Conservation (phyloP, 768 basidiomycete species). For the Hygrophoropsis aurantiaca region DNA sequence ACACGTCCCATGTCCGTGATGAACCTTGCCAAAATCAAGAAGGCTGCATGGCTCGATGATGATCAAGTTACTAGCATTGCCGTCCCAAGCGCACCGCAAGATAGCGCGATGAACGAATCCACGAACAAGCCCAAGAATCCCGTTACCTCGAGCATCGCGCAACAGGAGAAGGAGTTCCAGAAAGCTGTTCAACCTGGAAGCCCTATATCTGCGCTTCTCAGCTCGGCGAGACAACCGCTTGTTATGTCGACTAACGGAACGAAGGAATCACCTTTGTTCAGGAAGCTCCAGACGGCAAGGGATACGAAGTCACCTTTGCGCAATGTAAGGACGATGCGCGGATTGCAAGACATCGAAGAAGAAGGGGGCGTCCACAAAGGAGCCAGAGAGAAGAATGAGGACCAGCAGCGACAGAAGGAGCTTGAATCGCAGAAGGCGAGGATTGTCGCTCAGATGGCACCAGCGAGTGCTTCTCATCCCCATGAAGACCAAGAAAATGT, state of each 20-base stretch:
- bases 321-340: slow-evolving; percentile 36
- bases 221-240: slow-evolving; percentile 85
- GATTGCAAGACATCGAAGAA: slow-evolving; percentile 46
- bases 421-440: slow-evolving; percentile 89
- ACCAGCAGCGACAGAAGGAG: slow-evolving; percentile 60
- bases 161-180: slow-evolving; percentile 96
- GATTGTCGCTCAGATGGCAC: slow-evolving; percentile 93
- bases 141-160: slow-evolving; percentile 62
- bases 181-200: slow-evolving; percentile 93
- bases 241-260: slow-evolving; percentile 56
- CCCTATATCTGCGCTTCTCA: slow-evolving; percentile 89
- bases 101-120: slow-evolving; percentile 21
- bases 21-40: slow-evolving; percentile 72
- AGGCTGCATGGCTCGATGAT: slow-evolving; percentile 61
- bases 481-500: slow-evolving; percentile 36
- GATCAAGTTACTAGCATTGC: slow-evolving; percentile 49
- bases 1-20: slow-evolving; percentile 55
- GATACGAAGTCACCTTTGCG: slow-evolving; percentile 55
- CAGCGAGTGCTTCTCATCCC: slow-evolving; percentile 27
- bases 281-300: slow-evolving; percentile 57
- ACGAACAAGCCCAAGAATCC: slow-evolving; percentile 31
- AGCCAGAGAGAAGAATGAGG: slow-evolving; percentile 40
- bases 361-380: slow-evolving; percentile 40
- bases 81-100: slow-evolving; percentile 37
- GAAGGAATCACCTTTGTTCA: slow-evolving; percentile 37